Base-by-base conservation (phyloP, 192 early-diverging fungal species). In the Haplosporangium gracile region DNA sequence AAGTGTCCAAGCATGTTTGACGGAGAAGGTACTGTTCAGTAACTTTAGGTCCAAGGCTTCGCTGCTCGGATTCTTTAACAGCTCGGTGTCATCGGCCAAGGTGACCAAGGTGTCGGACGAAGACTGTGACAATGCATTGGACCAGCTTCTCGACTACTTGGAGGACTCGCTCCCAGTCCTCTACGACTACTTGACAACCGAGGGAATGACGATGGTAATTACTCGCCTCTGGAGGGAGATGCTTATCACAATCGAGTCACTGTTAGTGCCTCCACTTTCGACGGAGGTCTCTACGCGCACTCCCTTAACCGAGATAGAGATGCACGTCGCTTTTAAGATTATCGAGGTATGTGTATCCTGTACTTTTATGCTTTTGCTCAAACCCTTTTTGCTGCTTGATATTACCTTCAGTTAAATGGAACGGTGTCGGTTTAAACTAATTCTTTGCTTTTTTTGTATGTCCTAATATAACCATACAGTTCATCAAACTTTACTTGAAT, bases 221-320 rank as follows among this genome's bases (percentile, higher is more conserved):
- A 77, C 89, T 40, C 92, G 90, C 68, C 91, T 95, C 32, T 97
- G 96, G 96, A 90, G 90, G 74, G 95, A 96, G 70, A 93, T 94
- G 18, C 83, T 95, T 29, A 77, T 90, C 15, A 87, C 92, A 4
- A 87, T 97, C 42, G 95, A 97, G 78, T 91, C 92, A 47, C 85
- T 96, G 0, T 76, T 97, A 36, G 82, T 96, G 72, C 96, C 96
- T 2, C 95, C 95, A 1, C 88, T 94, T n/a, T 93, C 83, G 57
- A 94, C 78, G 24, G 88, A 80, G 65, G 87, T 87, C 74, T 95
- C 90, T 42, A 91, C 88, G 49, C 89, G 75, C 71, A 95, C 93
- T 73, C 88, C 91, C n/a, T 85, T 96, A 57, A 92, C 92, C 34
- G 92, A 93, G 53, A 87, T 89, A 34, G 94, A 95, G 70, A 82